Evolutionary conservation across 768 basidiomycete species (phyloP).

Genomic region (Amanita fuliginea): DNA sequence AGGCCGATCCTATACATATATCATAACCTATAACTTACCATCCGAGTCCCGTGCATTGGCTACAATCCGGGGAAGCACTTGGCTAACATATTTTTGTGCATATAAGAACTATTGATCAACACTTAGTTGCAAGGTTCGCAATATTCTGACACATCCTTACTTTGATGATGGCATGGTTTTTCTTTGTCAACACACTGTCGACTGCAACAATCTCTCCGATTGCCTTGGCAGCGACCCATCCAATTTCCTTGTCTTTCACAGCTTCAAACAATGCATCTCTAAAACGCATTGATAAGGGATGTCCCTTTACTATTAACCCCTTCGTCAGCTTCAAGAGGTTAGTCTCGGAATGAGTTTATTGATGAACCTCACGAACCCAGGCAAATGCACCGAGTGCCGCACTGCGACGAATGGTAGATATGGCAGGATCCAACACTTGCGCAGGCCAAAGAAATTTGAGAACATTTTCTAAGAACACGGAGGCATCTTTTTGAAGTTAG

Average conservation of each 20-base stretch:
- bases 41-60: slow-evolving; percentile 44
- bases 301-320: slow-evolving; percentile 67
- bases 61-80: slow-evolving; percentile 66
- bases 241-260: slow-evolving; percentile 54
- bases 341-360: background rate
- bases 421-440: slow-evolving; percentile 27
- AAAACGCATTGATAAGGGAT: slow-evolving; percentile 44
- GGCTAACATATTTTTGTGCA: slow-evolving; percentile 64
- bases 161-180: slow-evolving; percentile 68
- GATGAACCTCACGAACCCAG: slow-evolving; percentile 38
- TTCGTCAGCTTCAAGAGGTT: slow-evolving; percentile 50
- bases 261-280: slow-evolving; percentile 57
- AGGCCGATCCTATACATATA: background rate
- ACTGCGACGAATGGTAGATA: slow-evolving; percentile 27
- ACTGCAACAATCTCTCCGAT: slow-evolving; percentile 55
- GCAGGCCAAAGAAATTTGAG: slow-evolving; percentile 37
- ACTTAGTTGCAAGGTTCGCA: background rate
- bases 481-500: slow-evolving; percentile 26
- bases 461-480: slow-evolving; percentile 30
- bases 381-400: slow-evolving; percentile 50
- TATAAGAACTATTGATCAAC: slow-evolving; percentile 45
- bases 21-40: slow-evolving; percentile 26
- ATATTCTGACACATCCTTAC: slow-evolving; percentile 26
- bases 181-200: slow-evolving; percentile 62
- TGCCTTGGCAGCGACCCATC: slow-evolving; percentile 65